phyloP scores from a whole-genome alignment of 805 yeast genomes.

The Ogataea nonfermentans region DNA sequence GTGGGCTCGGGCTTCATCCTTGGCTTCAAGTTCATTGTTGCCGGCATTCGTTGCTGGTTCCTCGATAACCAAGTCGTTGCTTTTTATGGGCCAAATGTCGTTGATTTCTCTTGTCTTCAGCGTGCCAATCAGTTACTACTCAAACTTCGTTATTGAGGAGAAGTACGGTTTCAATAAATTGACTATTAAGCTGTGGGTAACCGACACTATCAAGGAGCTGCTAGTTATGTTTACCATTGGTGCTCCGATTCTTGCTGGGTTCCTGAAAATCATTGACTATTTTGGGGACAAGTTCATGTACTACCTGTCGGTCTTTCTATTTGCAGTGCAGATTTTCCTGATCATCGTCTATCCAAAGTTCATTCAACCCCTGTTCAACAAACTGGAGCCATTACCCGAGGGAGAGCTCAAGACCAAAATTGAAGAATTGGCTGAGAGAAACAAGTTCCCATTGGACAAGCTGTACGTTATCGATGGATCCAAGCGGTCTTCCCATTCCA shows the following conservation, averaged over 20 bases:
- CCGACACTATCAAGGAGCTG: conserved; percentile 66
- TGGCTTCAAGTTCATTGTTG: conserved; percentile 28
- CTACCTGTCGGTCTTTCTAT: conserved; percentile 71
- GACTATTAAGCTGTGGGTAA: conserved; percentile 67
- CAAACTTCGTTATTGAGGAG: conserved; percentile 87
- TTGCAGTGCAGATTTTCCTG: conserved; percentile 67
- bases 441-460: conserved; percentile 82
- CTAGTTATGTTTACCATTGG: conserved; percentile 57
- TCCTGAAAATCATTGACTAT: conserved; percentile 76
- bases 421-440: conserved; percentile 70
- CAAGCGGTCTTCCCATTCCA: conserved; percentile 92
- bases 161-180: conserved; percentile 90
- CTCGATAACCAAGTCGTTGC: conserved; percentile 64
- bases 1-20: conserved; percentile 50
- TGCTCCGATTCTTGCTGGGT: conserved; percentile 68
- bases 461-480: conserved; percentile 95
- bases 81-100: conserved; percentile 54
- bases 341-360: conserved; percentile 79
- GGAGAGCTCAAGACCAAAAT: conserved; percentile 84
- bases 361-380: conserved; percentile 92
- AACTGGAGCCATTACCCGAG: conserved; percentile 82
- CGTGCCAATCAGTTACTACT: conserved; percentile 71
- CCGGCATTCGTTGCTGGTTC: conserved; percentile 45
- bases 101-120: conserved; percentile 50
- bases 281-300: conserved; percentile 80